phyloP scores from a whole-genome alignment of 768 basidiomycete species.

The Fomitopsis serialis region DNA sequence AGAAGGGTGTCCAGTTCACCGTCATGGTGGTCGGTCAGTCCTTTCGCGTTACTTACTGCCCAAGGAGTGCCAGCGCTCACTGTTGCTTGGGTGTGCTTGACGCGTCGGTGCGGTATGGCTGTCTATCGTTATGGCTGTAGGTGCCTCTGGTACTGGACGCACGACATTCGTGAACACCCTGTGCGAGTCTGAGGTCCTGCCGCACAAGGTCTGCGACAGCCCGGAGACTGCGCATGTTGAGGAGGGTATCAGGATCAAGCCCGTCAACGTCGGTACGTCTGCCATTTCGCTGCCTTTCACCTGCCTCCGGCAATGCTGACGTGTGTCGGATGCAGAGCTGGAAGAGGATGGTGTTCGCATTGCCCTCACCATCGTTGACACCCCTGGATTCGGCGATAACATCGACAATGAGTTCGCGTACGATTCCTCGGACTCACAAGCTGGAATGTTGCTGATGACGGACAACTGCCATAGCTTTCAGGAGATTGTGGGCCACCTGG shows the following conservation, averaged over 20 bases:
- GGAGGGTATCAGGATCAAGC: conserved; percentile 92
- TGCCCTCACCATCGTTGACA: conserved; percentile 96
- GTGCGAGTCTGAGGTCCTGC: conserved; percentile 89
- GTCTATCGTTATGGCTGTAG: conserved; percentile 33
- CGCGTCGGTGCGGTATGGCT: conserved; percentile 3
- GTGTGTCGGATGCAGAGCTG: conserved; percentile 54
- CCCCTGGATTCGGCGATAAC: conserved; percentile 97
- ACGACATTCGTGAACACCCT: conserved; percentile 99
- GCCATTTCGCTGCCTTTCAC: not conserved
- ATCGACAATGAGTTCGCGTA: conserved; percentile 99
- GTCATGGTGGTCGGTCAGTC: conserved; percentile 94
- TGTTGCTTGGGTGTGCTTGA: conserved; percentile 10
- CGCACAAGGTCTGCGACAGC: conserved; percentile 80
- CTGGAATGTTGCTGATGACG: not conserved
- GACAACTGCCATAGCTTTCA: conserved; percentile 60
- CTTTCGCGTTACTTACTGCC: conserved; percentile 8
- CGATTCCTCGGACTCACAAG: conserved; percentile 23
- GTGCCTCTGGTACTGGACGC: conserved; percentile 94
- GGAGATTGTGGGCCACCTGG: conserved; percentile 94
- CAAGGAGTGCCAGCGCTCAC: conserved; percentile 15
- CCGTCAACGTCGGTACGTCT: conserved; percentile 81
- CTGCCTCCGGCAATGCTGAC: not conserved
- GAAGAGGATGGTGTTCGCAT: conserved; percentile 99
- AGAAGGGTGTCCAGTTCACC: conserved; percentile 98
- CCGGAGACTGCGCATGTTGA: conserved; percentile 92